A percentile compares a stretch with the other conserved stretches of the same genome.
These are phyloP conservation scores for Chlorella ohadii DNA, from an alignment of 139 green algal species.

Conservation along the genomic window DNA sequence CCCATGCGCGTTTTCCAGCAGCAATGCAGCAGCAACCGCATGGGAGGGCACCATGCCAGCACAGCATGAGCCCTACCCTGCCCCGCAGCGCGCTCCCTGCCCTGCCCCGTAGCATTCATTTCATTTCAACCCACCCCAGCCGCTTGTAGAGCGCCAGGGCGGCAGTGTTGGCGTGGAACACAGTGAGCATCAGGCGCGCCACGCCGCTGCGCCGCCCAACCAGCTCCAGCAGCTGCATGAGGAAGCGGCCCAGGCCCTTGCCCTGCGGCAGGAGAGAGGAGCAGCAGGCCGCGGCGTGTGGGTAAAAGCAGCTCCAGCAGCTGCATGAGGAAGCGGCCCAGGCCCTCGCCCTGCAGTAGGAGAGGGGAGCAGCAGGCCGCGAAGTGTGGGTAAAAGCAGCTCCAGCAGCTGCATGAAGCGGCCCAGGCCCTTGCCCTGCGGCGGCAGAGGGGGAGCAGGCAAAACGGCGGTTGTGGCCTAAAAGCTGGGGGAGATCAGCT, in stretches of 20 bases:
- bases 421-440: not conserved
- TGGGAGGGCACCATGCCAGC: too few relatives aligned
- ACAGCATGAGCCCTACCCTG: too few relatives aligned
- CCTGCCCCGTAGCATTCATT: too few relatives aligned
- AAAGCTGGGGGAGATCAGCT: too few relatives aligned
- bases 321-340: conserved; percentile 60
- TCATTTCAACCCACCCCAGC: conserved; percentile 27
- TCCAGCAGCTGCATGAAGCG: not conserved
- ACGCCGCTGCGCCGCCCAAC: conserved; percentile 39
- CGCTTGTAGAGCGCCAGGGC: conserved; percentile 50
- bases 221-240: conserved; percentile 62
- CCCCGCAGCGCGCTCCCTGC: too few relatives aligned
- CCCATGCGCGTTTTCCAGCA: not conserved
- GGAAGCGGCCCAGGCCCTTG: conserved; percentile 50
- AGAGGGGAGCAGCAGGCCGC: not conserved
- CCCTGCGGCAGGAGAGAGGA: conserved; percentile 22
- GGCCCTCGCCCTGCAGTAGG: conserved; percentile 43
- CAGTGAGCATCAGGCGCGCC: conserved; percentile 60
- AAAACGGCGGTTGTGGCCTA: too few relatives aligned
- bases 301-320: conserved; percentile 55
- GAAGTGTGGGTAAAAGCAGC: not conserved
- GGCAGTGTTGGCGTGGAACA: conserved; percentile 50
- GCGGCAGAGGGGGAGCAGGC: not conserved
- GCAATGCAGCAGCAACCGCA: not conserved
- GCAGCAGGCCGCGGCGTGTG: too few relatives aligned